phyloP scores from a whole-genome alignment of 345 rosid genomes.

The Eucalyptus pauciflora region DNA sequence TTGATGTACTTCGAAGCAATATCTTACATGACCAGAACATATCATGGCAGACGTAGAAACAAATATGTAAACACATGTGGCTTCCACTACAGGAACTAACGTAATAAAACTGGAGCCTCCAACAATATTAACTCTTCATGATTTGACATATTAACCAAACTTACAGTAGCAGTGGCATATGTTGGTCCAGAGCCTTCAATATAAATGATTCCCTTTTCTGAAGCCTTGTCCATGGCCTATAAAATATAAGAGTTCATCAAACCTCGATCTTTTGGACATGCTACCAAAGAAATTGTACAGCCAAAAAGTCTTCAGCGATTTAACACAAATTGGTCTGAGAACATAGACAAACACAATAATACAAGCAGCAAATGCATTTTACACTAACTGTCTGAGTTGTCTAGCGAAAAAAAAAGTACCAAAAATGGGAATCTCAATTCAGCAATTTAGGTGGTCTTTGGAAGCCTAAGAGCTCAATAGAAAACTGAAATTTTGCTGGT shows the following conservation, averaged over 20 bases:
- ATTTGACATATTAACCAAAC: not conserved
- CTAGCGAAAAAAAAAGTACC: not conserved
- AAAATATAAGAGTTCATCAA: not conserved
- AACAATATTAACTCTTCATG: not conserved
- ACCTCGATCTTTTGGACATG: not conserved
- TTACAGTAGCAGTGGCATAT: conserved; percentile 79
- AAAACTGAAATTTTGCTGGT: not conserved
- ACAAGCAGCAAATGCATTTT: not conserved
- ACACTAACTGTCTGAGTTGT: not conserved
- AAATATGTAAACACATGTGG: not conserved
- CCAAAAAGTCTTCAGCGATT: not conserved
- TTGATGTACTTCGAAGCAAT: not conserved
- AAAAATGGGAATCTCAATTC: not conserved
- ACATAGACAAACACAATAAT: not conserved
- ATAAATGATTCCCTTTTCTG: conserved; percentile 52
- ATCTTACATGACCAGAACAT: not conserved
- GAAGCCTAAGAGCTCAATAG: not conserved
- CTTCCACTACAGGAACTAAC: not conserved
- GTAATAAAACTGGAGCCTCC: not conserved
- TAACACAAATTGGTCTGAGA: not conserved
- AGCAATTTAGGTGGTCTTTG: not conserved
- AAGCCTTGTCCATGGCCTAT: conserved; percentile 83
- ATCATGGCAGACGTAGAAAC: not conserved
- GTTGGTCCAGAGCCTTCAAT: conserved; percentile 93
- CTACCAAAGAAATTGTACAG: not conserved